These are phyloP conservation scores for Solanum raphanifolium DNA, from an alignment of 257 asterid genomes.

Conservation along the genomic window DNA sequence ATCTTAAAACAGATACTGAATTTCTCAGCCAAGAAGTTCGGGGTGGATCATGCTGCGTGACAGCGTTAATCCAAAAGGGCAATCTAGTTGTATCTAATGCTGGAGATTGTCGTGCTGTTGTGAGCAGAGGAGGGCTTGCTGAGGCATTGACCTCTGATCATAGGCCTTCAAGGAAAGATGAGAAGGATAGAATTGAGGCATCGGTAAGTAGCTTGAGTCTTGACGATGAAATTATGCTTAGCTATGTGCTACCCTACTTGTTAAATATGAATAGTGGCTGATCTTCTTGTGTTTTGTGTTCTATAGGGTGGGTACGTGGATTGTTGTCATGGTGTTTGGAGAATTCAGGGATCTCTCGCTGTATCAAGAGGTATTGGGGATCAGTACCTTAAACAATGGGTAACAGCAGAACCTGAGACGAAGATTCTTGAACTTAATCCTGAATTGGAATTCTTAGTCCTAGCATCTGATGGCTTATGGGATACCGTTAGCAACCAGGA, in stretches of 20 bases:
- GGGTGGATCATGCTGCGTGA: conserved; percentile 78
- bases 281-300: conserved; percentile 2
- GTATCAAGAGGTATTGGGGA: conserved; percentile 87
- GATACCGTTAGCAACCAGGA: conserved; percentile 88
- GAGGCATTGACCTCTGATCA: conserved; percentile 80
- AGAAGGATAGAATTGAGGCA: conserved; percentile 50
- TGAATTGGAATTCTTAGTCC: conserved; percentile 68
- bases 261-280: background rate
- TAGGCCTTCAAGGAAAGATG: conserved; percentile 64
- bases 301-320: conserved; percentile 80
- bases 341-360: conserved; percentile 80
- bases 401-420: conserved; percentile 75
- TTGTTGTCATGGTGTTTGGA: conserved; percentile 52
- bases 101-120: conserved; percentile 83
- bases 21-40: conserved; percentile 46
- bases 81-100: conserved; percentile 64
- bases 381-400: conserved; percentile 74
- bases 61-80: conserved; percentile 56
- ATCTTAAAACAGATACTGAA: conserved; percentile 59
- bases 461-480: conserved; percentile 96
- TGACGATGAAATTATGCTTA: background rate
- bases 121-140: conserved; percentile 56
- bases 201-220: conserved; percentile 31
- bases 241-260: background rate
- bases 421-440: conserved; percentile 30